Base-by-base conservation (phyloP, 2,329 filamentous ascomycete species). In the Zalaria sp. region DNA sequence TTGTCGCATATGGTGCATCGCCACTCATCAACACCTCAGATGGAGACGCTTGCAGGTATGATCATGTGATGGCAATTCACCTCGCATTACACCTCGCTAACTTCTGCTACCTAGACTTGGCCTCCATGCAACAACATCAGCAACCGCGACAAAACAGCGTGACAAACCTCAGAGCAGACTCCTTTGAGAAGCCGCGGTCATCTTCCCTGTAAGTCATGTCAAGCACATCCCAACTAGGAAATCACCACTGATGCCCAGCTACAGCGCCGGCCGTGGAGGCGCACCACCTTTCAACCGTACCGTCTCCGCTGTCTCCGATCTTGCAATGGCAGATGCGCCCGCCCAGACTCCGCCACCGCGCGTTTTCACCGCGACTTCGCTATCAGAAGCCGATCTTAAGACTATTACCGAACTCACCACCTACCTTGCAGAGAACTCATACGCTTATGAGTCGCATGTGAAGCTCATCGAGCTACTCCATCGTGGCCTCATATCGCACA, bases 391-490 rank as follows among this genome's bases (percentile, higher is more conserved):
- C 25, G 66, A 68, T 40, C 60, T 63, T 27, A 58, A 65, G 31
- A 60, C 58, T 34, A 58, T 70, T n/a, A 60, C 55, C 5, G 61
- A 67, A 34, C 54, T 70, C 28, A 60, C 65, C 32, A 59, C 56
- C 25, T 57, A 62, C 25, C 57, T 71, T 11, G 45, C 53, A 7
- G 63, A 68, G 31, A 68, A 71, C 44, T 64, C 67, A 2, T 68
- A 68, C 49, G 65, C 66, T 41, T 71, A 69, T 47, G 59, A 65
- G 39, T 64, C 64, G 39, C 66, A 71, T 49, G 61, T 66, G 32
- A 58, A 61, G 38, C 60, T 71, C 31, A 65, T 71, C 51, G 62
- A 61, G 29, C 59, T 67, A 2, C 58, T 72, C 25, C 67, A 69
- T 50, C 63, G 66, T 44, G 67, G 67, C 34, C 61, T 72, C 27